Evolutionary conservation across 306 rosid genomes (phyloP), one percentile per base, ranked within the genome.

Genomic region (Ormosia semicastrata): DNA sequence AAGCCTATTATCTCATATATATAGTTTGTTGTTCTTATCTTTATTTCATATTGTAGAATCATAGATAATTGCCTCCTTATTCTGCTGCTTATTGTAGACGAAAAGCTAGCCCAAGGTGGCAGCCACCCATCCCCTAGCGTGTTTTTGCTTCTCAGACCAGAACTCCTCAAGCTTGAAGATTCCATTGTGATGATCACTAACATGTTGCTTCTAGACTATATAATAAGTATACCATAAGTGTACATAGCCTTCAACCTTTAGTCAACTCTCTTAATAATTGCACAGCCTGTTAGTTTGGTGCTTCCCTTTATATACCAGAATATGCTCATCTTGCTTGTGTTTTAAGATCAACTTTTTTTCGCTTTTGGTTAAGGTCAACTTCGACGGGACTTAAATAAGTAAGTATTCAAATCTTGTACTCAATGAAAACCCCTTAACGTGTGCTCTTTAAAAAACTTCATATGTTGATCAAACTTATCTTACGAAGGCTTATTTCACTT

Each of bases 81-180:
- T 49, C 18, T 14, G n/a, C 17, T 50, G 56, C 17, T 50, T 50
- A 47, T 47, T 47, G 46, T 24, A 24, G 24, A 24, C 46, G 8
- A 43, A 43, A 52, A 7, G 57, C 24, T 52, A 1, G 8, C 8
- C 6, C 2, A 52, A 52, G 18, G 18, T 52, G 7, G 7, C 7
- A 52, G 57, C 15, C 18, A 52, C 17, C 57, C 18, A 52, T 6
- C 24, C 57, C 0, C 15, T 4, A 14, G 50, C 33, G 3, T 39
- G 17, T 2, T 66, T 36, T 89, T 82, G 63, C 89, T 46, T 82
- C 91, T 30, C 34, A 78, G 66, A 36, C 37, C 46, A 84, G 76
- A 82, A 53, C 84, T 75, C 85, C 90, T 74, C 70, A 77, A 50
- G 82, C 84, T 57, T 80, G 82, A 87, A 87, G 87, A 76, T 72